Evolutionary conservation across 2,329 filamentous ascomycete species (phyloP).

Genomic region (Venturia asperata): DNA sequence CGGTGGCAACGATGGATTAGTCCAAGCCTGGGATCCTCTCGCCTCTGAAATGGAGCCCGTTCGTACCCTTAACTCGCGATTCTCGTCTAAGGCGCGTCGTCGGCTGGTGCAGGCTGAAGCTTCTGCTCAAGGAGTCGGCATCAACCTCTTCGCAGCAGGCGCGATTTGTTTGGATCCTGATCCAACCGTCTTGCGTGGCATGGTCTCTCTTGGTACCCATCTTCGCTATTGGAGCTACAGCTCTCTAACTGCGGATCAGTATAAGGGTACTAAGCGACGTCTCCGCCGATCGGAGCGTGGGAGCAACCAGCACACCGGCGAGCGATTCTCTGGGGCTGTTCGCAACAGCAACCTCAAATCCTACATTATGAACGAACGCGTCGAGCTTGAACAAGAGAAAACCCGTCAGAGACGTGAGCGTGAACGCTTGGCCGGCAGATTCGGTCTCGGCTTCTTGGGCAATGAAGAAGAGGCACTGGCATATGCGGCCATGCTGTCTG

Average conservation of each 20-base stretch:
- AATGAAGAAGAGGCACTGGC: conserved; percentile 56
- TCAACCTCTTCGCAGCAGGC: conserved; percentile 73
- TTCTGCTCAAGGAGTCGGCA: conserved; percentile 60
- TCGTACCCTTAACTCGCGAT: conserved; percentile 78
- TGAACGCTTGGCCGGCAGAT: conserved; percentile 66
- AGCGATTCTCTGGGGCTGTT: conserved; percentile 44
- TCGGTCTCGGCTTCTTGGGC: conserved; percentile 69
- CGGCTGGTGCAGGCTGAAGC: conserved; percentile 60
- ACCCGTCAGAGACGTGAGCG: conserved; percentile 59
- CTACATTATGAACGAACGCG: conserved; percentile 79
- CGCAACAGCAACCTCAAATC: conserved; percentile 46
- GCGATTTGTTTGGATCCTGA: conserved; percentile 84
- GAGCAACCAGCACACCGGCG: conserved; percentile 50
- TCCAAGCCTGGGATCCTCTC: conserved; percentile 95
- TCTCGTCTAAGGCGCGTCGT: conserved; percentile 74
- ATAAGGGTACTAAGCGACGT: conserved; percentile 70
- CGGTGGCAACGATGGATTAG: conserved; percentile 88
- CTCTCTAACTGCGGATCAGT: conserved; percentile 61
- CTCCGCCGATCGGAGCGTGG: conserved; percentile 61
- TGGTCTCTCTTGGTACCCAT: conserved; percentile 79
- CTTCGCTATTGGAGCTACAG: conserved; percentile 92
- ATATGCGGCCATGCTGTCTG: conserved; percentile 55
- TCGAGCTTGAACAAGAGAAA: conserved; percentile 70
- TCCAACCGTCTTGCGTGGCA: conserved; percentile 73
- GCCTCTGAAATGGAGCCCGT: conserved; percentile 72